Conservation (phyloP, 1,139 yeast species). For the Blastobotrys petasosporus region DNA sequence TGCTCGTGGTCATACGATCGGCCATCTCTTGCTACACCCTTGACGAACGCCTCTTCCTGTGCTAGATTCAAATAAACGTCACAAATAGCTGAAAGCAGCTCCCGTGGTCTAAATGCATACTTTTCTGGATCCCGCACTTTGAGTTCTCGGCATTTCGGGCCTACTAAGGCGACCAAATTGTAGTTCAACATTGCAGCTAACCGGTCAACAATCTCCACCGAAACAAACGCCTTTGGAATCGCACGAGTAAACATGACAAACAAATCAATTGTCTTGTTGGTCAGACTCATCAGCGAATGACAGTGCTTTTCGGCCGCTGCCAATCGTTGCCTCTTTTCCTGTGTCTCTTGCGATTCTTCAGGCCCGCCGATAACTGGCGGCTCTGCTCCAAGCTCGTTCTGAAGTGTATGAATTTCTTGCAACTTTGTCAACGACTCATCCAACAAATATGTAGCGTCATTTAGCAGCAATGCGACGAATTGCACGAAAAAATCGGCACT, state of each 20-base stretch:
- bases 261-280: constrained; percentile 75
- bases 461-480: constrained; percentile 89
- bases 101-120: constrained; percentile 77
- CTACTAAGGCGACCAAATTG: constrained; percentile 83
- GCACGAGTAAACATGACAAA: constrained; percentile 78
- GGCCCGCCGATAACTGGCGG: constrained; percentile 13
- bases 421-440: constrained; percentile 87
- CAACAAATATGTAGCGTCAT: constrained; percentile 83
- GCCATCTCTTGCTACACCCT: constrained; percentile 83
- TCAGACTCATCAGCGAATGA: constrained; percentile 71
- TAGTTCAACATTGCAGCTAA: constrained; percentile 94
- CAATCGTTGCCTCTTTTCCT: constrained; percentile 55
- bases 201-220: constrained; percentile 87
- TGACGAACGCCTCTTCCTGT: constrained; percentile 55
- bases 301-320: constrained; percentile 69
- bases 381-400: constrained; percentile 42
- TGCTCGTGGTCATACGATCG: constrained; percentile 69
- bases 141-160: constrained; percentile 86
- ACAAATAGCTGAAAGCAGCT: constrained; percentile 60
- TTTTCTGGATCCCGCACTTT: constrained; percentile 81
- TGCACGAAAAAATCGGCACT: constrained; percentile 76
- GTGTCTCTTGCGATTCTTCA: constrained; percentile 19
- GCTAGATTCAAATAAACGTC: constrained; percentile 72
- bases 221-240: constrained; percentile 79
- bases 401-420: constrained; percentile 68